Base-by-base conservation (phyloP, 805 yeast genomes). In the Brettanomyces bruxellensis region DNA sequence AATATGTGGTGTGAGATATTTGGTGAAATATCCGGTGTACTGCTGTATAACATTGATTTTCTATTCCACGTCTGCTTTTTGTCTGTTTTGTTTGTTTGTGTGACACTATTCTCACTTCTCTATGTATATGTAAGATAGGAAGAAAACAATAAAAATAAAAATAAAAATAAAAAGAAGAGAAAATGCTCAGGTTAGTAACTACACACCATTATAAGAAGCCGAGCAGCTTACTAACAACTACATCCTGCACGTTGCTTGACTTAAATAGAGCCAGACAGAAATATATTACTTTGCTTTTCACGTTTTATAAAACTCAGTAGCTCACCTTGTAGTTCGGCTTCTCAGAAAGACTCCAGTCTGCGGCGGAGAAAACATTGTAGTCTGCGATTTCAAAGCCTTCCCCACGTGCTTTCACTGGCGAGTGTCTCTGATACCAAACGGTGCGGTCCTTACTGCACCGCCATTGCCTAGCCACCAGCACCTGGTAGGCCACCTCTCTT, bases 311-410 rank as follows among this genome's bases (percentile, higher is more conserved):
- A 13, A 38, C 18, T 25, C 11, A 40, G 18, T 14, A 41, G 39
- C 71, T 75, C 43, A 71, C 55, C 50, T 61, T 69, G 51, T 62
- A 64, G 50, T 70, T 70, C 25, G 60, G 53, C 55, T 66, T 69
- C 48, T 72, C 77, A 18, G 59, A 54, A 13, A 70, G 61, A 14
- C 64, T 62, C 77, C 77, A 72, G 44, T 64, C 69, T 44, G 59
- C 65, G 32, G 71, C 63, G 53, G 69, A 71, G 51, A 72, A 72
- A 12, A 71, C 58, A 49, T 65, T 70, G 55, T 61, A 70, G 49
- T 71, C 75, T 30, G 72, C 73, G 32, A 70, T 52, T 50, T 69
- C 73, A 49, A 62, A 69, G 18, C 54, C 56, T 41, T 69, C 74
- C 38, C 67, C 68, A n/a, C 58, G 53, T 41, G 65, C 59, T 45